Evolutionary conservation across 306 rosid species (phyloP).

Genomic region (Cucurbita maxima): DNA sequence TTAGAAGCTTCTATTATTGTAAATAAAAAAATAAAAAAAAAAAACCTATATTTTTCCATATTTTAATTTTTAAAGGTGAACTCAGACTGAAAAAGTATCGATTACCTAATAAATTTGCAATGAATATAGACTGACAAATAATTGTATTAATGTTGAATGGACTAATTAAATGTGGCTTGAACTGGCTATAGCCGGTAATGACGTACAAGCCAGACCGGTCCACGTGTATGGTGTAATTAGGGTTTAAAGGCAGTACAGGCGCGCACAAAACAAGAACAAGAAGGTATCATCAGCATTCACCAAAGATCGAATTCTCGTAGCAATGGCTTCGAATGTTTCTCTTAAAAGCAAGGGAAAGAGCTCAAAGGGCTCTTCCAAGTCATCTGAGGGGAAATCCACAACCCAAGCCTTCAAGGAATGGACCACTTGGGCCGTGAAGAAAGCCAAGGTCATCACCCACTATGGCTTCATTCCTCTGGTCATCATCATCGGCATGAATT

Average conservation of each 20-base stretch:
- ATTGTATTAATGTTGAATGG: too few relatives aligned
- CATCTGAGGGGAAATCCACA: conserved; percentile 25
- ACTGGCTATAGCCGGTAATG: background rate
- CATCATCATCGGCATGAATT: conserved; percentile 87
- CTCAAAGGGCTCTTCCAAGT: conserved; percentile 38
- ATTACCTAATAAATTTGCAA: too few relatives aligned
- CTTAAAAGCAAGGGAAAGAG: conserved; percentile 60
- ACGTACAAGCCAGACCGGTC: background rate
- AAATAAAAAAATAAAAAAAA: too few relatives aligned
- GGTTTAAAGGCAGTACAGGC: background rate
- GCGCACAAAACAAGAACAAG: background rate
- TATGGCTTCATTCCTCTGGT: conserved; percentile 87
- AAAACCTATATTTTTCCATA: too few relatives aligned
- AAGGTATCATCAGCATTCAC: background rate
- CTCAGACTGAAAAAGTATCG: too few relatives aligned
- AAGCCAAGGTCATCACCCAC: conserved; percentile 71
- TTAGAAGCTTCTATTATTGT: too few relatives aligned
- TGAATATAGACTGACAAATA: too few relatives aligned
- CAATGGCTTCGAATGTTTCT: conserved; percentile 70
- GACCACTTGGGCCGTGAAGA: conserved; percentile 65
- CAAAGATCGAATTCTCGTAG: background rate
- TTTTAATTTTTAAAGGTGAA: too few relatives aligned
- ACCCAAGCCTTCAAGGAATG: conserved; percentile 49
- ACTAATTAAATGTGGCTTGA: background rate
- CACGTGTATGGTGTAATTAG: conserved; percentile 2